Conservation (phyloP, 371 early-diverging fungal species). For the Phascolomyces articulosus region DNA sequence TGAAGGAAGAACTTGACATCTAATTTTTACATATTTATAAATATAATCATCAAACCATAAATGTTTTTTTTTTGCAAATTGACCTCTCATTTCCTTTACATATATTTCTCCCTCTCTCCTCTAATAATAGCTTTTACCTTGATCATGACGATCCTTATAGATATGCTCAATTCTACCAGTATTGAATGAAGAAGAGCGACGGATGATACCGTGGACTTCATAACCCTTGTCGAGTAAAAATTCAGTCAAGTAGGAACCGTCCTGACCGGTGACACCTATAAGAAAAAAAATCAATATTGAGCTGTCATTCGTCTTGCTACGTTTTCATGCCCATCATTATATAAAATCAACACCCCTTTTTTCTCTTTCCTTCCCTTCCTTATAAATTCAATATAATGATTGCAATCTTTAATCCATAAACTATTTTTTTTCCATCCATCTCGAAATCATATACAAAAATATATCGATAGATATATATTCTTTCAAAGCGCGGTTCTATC, state of each 20-base stretch:
- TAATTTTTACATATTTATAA: constrained; percentile 40
- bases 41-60: background rate
- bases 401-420: no score
- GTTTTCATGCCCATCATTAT: background rate
- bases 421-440: no score
- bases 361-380: no score
- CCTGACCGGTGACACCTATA: constrained; percentile 80
- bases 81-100: background rate
- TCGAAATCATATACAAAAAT: no score
- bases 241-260: constrained; percentile 79
- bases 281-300: background rate
- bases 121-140: constrained; percentile 31
- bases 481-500: background rate
- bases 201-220: constrained; percentile 80
- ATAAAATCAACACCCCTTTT: no score
- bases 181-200: constrained; percentile 80
- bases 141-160: constrained; percentile 68
- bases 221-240: constrained; percentile 75
- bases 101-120: background rate
- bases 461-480: no score
- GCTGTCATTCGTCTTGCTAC: background rate
- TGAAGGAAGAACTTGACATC: constrained; percentile 81
- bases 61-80: background rate
- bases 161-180: constrained; percentile 79
- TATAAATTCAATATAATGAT: no score